phyloP scores from a whole-genome alignment of 2,329 filamentous ascomycete genomes.

The Paecilomyces dactylethromorphus region DNA sequence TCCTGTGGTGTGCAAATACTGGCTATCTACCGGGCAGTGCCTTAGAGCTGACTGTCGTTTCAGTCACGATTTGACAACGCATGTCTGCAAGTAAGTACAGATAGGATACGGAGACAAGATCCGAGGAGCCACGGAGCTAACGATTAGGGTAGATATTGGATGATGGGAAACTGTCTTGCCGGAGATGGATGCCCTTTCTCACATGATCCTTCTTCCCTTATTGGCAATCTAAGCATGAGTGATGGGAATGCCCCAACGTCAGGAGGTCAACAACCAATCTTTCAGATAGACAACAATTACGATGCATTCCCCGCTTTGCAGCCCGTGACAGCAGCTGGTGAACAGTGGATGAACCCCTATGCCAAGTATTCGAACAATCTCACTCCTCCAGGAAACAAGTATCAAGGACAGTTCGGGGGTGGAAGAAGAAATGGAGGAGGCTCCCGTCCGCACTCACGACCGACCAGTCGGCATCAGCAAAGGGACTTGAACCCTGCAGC shows the following conservation, averaged over 20 bases:
- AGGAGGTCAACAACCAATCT: constrained; percentile 57
- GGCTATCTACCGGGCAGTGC: constrained; percentile 90
- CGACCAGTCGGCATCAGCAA: constrained; percentile 72
- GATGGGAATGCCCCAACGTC: constrained; percentile 41
- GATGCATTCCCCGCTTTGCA: constrained; percentile 77
- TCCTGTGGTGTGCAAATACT: constrained; percentile 94
- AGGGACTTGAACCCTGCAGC: constrained; percentile 58
- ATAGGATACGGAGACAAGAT: not conserved
- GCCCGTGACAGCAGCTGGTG: constrained; percentile 51
- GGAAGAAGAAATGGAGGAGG: constrained; percentile 42
- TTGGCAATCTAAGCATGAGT: constrained; percentile 73
- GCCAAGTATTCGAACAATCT: constrained; percentile 39
- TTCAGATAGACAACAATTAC: constrained; percentile 71
- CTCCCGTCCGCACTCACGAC: constrained; percentile 70
- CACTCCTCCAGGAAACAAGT: constrained; percentile 41
- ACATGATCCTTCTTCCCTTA: constrained; percentile 81
- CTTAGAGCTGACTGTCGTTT: constrained; percentile 93
- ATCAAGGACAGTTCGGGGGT: constrained; percentile 16
- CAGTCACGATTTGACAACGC: constrained; percentile 90
- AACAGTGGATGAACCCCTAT: constrained; percentile 51
- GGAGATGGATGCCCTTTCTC: constrained; percentile 95
- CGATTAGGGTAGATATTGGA: constrained; percentile 61
- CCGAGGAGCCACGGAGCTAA: not conserved
- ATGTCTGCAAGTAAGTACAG: constrained; percentile 86
- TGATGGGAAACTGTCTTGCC: constrained; percentile 90